Percentiles rank a stretch among this genome's conserved stretches.
phyloP scores from a whole-genome alignment of 2,329 filamentous ascomycete genomes.

The Colletotrichum sp. region DNA sequence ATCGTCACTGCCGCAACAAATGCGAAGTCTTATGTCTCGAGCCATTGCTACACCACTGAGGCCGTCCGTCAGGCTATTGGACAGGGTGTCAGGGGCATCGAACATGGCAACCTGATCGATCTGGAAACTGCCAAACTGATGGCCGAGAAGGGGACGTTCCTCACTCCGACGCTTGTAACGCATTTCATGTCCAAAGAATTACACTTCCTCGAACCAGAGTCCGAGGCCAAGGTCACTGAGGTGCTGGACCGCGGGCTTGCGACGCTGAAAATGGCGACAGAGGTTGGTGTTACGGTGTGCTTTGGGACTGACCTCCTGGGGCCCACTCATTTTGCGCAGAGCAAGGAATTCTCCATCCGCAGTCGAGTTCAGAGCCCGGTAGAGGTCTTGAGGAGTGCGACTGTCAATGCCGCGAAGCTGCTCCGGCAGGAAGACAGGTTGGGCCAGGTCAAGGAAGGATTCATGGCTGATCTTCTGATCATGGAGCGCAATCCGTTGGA shows the following conservation, averaged over 20 bases:
- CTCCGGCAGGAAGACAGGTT: neutral
- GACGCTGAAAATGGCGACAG: neutral
- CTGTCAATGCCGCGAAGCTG: neutral
- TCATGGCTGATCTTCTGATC: slow-evolving; percentile 57
- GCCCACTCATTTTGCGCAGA: neutral
- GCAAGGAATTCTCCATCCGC: neutral
- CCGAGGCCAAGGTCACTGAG: neutral
- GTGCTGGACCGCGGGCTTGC: neutral
- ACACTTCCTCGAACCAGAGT: neutral
- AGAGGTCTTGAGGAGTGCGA: neutral
- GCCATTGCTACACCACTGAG: slow-evolving; percentile 39
- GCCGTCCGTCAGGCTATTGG: neutral
- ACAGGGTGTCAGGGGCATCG: neutral
- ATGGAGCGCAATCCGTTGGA: slow-evolving; percentile 58
- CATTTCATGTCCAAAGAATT: neutral
- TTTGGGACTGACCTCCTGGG: neutral
- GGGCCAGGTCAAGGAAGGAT: slow-evolving; percentile 53
- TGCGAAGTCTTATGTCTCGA: slow-evolving; percentile 58
- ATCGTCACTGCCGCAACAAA: slow-evolving; percentile 55
- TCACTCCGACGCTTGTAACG: neutral
- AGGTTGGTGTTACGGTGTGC: neutral
- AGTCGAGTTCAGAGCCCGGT: neutral
- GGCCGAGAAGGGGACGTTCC: neutral
- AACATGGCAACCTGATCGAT: neutral
- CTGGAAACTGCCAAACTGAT: neutral